Percentiles rank a stretch among this genome's conserved stretches.
These are phyloP conservation scores for Secale cereale DNA, from an alignment of 176 grass and related monocot species.

Conservation along the genomic window DNA sequence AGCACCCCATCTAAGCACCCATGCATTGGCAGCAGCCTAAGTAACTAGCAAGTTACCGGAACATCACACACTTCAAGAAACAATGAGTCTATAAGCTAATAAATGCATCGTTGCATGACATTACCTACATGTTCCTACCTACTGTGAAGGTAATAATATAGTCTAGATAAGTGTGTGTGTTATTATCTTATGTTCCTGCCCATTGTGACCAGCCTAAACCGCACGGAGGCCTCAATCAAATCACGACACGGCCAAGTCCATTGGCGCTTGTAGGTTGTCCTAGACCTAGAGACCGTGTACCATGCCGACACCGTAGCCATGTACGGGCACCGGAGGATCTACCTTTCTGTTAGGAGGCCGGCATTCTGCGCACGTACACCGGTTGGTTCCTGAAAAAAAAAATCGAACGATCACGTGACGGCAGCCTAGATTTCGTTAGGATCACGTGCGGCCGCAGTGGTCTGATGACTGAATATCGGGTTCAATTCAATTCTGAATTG, in stretches of 20 bases:
- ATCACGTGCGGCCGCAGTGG: neutral
- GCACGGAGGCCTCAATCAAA: neutral
- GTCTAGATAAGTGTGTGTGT: no score
- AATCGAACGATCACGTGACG: neutral
- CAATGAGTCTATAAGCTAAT: no score
- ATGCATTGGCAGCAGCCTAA: no score
- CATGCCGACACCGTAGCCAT: neutral
- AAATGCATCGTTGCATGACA: no score
- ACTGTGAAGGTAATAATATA: no score
- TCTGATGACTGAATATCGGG: neutral
- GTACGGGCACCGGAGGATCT: no score
- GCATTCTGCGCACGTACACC: neutral
- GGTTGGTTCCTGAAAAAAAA: neutral
- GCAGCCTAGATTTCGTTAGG: neutral
- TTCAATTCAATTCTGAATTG: neutral
- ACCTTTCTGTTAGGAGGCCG: neutral
- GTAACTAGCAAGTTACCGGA: no score
- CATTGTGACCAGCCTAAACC: no score
- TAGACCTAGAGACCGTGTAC: neutral
- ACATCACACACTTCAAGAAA: no score
- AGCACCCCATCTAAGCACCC: no score
- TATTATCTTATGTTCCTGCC: no score
- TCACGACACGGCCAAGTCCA: neutral
- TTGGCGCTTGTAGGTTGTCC: neutral
- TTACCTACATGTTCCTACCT: no score